Evolutionary conservation across 345 rosid species (phyloP).

Genomic region (Rubroshorea leprosula): DNA sequence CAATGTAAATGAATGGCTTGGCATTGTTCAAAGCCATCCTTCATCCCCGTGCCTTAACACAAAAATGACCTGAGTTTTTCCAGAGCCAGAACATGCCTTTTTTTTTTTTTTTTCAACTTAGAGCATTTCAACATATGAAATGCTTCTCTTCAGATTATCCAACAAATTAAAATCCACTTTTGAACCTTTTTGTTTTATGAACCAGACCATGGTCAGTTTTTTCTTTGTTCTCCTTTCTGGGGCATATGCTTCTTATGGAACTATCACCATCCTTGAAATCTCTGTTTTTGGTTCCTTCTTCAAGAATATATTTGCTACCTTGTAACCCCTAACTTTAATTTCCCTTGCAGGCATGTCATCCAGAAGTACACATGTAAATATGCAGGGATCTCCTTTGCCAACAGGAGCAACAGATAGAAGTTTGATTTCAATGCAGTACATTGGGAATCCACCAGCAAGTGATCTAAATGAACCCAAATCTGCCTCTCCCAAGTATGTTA

Average conservation of each 20-base stretch:
- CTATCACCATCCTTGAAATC: not conserved
- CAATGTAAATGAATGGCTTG: not conserved
- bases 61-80: no score
- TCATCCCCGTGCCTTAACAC: no score
- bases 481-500: slow-evolving; percentile 42
- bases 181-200: no score
- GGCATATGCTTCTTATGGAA: no score
- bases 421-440: slow-evolving; percentile 51
- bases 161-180: no score
- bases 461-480: slow-evolving; percentile 27
- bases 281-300: not conserved
- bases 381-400: slow-evolving; percentile 41
- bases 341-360: slow-evolving; percentile 61
- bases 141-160: no score
- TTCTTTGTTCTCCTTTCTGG: no score
- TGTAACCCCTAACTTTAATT: not conserved
- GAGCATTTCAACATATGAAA: no score
- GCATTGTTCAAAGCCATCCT: not conserved
- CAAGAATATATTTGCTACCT: not conserved
- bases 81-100: no score
- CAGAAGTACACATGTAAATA: slow-evolving; percentile 25
- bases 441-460: slow-evolving; percentile 41
- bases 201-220: no score
- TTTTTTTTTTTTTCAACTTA: no score
- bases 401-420: slow-evolving; percentile 32